These are phyloP conservation scores for Nidula microcarpa DNA, from an alignment of 768 basidiomycete species.

Conservation along the genomic window DNA sequence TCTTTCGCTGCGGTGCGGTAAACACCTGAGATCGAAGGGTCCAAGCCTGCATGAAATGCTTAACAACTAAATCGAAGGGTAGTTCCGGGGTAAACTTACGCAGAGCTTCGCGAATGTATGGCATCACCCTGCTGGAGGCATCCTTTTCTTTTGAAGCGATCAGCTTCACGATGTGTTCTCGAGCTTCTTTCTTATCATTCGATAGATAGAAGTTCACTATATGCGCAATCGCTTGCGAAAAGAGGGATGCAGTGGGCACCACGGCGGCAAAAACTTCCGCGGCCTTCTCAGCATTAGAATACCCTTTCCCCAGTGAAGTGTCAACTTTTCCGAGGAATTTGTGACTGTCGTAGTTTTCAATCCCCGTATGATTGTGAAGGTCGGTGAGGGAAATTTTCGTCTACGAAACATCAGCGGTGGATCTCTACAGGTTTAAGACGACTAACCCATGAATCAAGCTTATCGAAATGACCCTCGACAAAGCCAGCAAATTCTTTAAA, in stretches of 20 bases:
- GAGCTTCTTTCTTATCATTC: slow-evolving; percentile 25
- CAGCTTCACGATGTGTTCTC: slow-evolving; percentile 36
- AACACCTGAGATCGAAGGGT: slow-evolving; percentile 35
- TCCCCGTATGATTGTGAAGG: slow-evolving; percentile 9
- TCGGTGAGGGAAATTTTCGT: slow-evolving; percentile 3
- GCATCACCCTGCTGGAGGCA: slow-evolving; percentile 27
- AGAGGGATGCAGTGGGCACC: slow-evolving; percentile 53
- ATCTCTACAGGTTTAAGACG: background rate
- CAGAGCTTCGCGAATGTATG: slow-evolving; percentile 45
- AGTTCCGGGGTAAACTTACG: slow-evolving; percentile 22
- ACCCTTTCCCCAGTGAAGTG: slow-evolving; percentile 11
- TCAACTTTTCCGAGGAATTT: slow-evolving; percentile 28
- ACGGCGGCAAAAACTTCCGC: slow-evolving; percentile 48
- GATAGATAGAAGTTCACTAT: slow-evolving; percentile 61
- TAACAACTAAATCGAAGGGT: background rate
- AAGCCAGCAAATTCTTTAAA: slow-evolving; percentile 22
- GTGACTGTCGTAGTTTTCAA: slow-evolving; percentile 18
- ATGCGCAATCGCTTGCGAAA: slow-evolving; percentile 51
- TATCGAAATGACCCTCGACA: slow-evolving; percentile 26
- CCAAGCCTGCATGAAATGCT: slow-evolving; percentile 15
- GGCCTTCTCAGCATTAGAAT: slow-evolving; percentile 31
- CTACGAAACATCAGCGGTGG: slow-evolving; percentile 4
- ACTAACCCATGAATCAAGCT: slow-evolving; percentile 3
- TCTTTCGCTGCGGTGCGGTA: slow-evolving; percentile 32
- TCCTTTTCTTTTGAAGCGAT: slow-evolving; percentile 19